Evolutionary conservation across 2,329 filamentous ascomycete species (phyloP).

Genomic region (Elsinoe perseae): DNA sequence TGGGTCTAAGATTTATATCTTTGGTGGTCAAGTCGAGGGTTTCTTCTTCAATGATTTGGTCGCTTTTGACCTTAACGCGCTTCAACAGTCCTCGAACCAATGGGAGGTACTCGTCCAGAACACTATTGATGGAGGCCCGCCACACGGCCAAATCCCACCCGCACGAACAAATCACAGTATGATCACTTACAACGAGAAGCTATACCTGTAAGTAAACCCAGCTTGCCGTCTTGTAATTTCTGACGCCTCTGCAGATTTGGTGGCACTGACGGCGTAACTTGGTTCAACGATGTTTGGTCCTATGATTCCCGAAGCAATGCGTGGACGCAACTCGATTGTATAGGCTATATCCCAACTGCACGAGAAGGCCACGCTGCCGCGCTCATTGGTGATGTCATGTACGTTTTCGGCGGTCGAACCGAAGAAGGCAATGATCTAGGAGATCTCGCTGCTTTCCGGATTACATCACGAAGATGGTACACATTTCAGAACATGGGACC

Average conservation of each 20-base stretch:
- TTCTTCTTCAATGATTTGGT: constrained; percentile 97
- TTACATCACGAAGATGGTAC: constrained; percentile 85
- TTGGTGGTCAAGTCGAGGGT: constrained; percentile 94
- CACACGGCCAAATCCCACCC: constrained; percentile 64
- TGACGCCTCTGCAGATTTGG: constrained; percentile 60
- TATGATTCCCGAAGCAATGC: constrained; percentile 77
- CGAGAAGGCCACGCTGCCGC: constrained; percentile 91
- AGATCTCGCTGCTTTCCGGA: constrained; percentile 79
- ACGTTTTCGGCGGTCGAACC: constrained; percentile 92
- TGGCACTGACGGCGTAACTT: constrained; percentile 87
- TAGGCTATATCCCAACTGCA: constrained; percentile 90
- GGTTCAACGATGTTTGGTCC: constrained; percentile 99
- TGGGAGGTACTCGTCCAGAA: constrained; percentile 90
- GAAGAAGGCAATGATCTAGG: constrained; percentile 89
- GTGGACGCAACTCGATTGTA: constrained; percentile 88
- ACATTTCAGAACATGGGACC: constrained; percentile 99
- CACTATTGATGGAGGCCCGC: constrained; percentile 53
- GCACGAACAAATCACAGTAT: constrained; percentile 92
- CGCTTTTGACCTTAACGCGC: constrained; percentile 88
- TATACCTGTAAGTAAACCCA: constrained; percentile 66
- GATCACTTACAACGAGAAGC: constrained; percentile 83
- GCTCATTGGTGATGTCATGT: constrained; percentile 96
- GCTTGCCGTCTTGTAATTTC: constrained; percentile 14
- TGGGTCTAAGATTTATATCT: constrained; percentile 94
- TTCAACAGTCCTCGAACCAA: constrained; percentile 82